Conservation (phyloP, 331 rosid species). For the Ulmus americana region DNA sequence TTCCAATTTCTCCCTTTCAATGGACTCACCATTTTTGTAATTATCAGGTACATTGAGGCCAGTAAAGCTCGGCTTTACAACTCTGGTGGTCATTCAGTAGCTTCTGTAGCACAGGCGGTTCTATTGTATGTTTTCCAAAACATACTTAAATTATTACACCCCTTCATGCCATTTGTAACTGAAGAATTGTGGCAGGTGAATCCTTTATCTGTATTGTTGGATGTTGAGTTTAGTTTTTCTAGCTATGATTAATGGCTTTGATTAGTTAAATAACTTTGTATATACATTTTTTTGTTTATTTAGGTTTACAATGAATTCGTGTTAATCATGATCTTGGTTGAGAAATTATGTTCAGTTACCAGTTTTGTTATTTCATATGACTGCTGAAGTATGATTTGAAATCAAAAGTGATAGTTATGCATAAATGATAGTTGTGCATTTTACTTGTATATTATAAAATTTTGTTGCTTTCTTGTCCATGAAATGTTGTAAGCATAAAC, state of each 20-base stretch:
- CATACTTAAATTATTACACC: slow-evolving; percentile 78
- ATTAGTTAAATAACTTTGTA: background rate
- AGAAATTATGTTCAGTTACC: background rate
- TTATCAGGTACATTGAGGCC: slow-evolving; percentile 82
- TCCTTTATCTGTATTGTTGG: background rate
- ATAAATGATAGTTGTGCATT: background rate
- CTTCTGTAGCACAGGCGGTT: slow-evolving; percentile 70
- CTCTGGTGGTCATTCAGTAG: slow-evolving; percentile 44
- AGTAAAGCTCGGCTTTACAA: slow-evolving; percentile 76
- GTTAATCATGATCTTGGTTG: background rate
- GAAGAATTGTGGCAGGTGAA: slow-evolving; percentile 97
- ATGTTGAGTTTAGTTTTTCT: slow-evolving; percentile 6
- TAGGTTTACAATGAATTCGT: background rate
- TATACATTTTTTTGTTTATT: background rate
- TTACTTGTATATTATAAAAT: no score
- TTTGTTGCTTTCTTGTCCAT: no score
- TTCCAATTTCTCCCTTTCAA: background rate
- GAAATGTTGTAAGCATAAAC: no score
- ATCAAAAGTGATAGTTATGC: background rate
- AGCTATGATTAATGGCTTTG: background rate
- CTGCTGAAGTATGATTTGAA: background rate
- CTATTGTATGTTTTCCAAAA: slow-evolving; percentile 73
- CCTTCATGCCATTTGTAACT: slow-evolving; percentile 96
- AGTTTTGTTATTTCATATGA: background rate
- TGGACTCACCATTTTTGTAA: background rate